Evolutionary conservation across 345 rosid genomes (phyloP), one percentile per base, ranked within the genome.

Genomic region (Brassica juncea): DNA sequence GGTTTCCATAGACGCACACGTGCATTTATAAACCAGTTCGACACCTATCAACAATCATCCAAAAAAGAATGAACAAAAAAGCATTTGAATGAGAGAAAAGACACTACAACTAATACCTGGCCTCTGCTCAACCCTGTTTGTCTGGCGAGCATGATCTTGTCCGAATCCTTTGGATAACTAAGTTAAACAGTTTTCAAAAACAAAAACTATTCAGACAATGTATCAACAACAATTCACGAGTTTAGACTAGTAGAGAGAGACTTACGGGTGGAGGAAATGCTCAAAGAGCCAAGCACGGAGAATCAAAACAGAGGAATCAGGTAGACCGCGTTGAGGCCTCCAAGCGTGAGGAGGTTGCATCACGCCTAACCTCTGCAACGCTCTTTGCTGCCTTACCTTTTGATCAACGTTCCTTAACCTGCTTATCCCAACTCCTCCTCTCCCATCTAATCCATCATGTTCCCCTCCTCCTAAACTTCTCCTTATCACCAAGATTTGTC

Each of bases 1-100:
- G 99, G 99, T 86, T 95, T 95, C 99, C 98, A 95, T 1, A 95
- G 96, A 60, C 99, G 96, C 75, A 95, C 98, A 9, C 98, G 90
- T 4, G 99, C 99, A 79, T 95, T 95, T 65, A 95, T 95, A 80
- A 95, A 95, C 99, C 99, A 93, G 77, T 95, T 95, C 1, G 99
- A 91, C 71, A 95, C 99, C 99, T 78, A 90, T 55, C 54, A 55
- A 65, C 49, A 62, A 63, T 21, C 47, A 69, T 49, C 70, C 37
- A 47, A 47, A 47, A 52, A 52, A 52, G 57, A 21, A 47, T 61
- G 42, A 80, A 37, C 55, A 37, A 30, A 62, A 28, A 62, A 8
- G 4, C 21, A 25, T 34, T 3, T 39, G 5, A 1, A 63, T 32
- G 15, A 65, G 70, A 37, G 82, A 44, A 60, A 8, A 58, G 10